Evolutionary conservation across 1,139 yeast species (phyloP).

Genomic region (Nakaseomyces bracarensis): DNA sequence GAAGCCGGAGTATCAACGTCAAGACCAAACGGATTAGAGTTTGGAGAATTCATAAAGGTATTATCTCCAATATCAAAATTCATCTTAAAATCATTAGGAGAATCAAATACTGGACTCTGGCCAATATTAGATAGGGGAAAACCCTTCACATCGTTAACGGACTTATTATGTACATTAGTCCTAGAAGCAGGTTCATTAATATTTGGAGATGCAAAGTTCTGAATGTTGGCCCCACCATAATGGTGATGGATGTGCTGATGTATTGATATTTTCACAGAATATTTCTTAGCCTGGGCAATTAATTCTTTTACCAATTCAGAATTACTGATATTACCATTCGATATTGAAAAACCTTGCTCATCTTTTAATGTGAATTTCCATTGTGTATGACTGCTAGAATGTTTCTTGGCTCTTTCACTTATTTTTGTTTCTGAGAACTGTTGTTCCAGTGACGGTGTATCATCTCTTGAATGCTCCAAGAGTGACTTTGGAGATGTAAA

Average conservation of each 20-base stretch:
- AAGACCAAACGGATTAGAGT: slow-evolving; percentile 19
- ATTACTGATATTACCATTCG: slow-evolving; percentile 43
- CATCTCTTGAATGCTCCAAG: neutral
- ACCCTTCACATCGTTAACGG: slow-evolving; percentile 7
- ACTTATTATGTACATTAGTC: slow-evolving; percentile 5
- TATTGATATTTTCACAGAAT: slow-evolving; percentile 56
- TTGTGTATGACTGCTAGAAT: slow-evolving; percentile 28
- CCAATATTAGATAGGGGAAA: neutral
- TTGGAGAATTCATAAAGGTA: slow-evolving; percentile 22
- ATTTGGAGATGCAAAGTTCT: slow-evolving; percentile 6
- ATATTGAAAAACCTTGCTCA: slow-evolving; percentile 32
- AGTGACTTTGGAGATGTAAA: neutral
- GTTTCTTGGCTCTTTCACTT: slow-evolving; percentile 18
- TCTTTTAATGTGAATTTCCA: slow-evolving; percentile 37
- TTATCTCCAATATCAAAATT: slow-evolving; percentile 12
- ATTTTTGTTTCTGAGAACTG: slow-evolving; percentile 10
- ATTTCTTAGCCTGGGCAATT: slow-evolving; percentile 52
- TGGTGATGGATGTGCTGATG: slow-evolving; percentile 71
- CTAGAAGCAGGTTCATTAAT: neutral
- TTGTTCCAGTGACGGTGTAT: slow-evolving; percentile 2
- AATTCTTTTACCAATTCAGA: slow-evolving; percentile 49
- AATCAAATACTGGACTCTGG: slow-evolving; percentile 6
- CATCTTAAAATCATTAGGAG: slow-evolving; percentile 10
- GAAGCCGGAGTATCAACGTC: slow-evolving; percentile 15
- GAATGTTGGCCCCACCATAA: slow-evolving; percentile 32